Conservation (phyloP, 2,329 filamentous ascomycete species). For the Cercospora zeae-maydis region DNA sequence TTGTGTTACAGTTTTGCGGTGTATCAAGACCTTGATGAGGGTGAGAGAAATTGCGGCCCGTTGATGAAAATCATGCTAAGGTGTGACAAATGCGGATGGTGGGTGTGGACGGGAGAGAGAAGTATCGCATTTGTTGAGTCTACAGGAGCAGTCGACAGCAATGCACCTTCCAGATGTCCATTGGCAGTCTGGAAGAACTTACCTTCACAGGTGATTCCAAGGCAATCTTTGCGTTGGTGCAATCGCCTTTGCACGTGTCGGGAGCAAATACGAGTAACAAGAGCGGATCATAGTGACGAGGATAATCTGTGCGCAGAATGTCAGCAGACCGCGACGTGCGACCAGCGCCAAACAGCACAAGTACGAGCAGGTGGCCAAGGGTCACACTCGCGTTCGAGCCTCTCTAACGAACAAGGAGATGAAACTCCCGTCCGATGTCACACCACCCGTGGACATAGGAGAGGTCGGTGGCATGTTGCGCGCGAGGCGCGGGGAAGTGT, state of each 20-base stretch:
- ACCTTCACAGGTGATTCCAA: not conserved
- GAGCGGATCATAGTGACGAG: not conserved
- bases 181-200: not conserved
- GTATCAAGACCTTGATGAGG: no score
- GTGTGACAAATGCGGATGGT: conserved; percentile 5
- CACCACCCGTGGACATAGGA: conserved; percentile 9
- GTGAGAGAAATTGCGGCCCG: no score
- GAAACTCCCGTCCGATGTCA: conserved; percentile 13
- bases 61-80: no score
- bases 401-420: conserved; percentile 15
- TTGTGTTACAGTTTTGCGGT: no score
- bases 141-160: conserved; percentile 15
- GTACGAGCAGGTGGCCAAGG: not conserved
- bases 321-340: not conserved
- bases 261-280: not conserved
- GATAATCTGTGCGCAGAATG: not conserved
- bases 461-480: conserved; percentile 6
- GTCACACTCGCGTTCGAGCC: not conserved
- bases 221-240: not conserved
- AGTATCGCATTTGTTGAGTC: conserved; percentile 12
- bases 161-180: conserved; percentile 3
- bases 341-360: conserved; percentile 22
- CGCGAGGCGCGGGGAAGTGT: not conserved
- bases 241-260: not conserved
- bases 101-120: conserved; percentile 15